phyloP scores from a whole-genome alignment of 352 stramenopile genomes.

The Phytopythium delawarense region DNA sequence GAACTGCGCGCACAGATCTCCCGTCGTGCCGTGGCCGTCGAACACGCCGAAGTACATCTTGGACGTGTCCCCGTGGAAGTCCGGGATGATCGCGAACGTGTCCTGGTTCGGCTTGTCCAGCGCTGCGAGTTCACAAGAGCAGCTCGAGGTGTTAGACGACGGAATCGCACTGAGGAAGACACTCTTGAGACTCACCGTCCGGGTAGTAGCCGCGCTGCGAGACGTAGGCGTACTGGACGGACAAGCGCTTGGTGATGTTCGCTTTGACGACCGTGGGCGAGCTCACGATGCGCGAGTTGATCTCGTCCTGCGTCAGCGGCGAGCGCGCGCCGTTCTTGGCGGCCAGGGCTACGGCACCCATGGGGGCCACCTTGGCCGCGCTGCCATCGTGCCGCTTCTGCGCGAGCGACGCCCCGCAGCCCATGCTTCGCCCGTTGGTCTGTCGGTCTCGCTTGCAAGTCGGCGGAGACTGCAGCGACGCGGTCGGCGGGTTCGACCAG shows the following conservation, averaged over 20 bases:
- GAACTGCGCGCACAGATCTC: slow-evolving; percentile 80
- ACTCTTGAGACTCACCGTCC: slow-evolving; percentile 41
- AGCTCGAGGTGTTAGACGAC: slow-evolving; percentile 1
- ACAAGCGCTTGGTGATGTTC: slow-evolving; percentile 61
- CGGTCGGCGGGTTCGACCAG: not conserved
- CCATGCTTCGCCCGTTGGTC: slow-evolving; percentile 26
- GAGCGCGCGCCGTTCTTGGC: slow-evolving; percentile 45
- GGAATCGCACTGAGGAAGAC: not conserved
- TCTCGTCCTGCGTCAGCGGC: slow-evolving; percentile 78
- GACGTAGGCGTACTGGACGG: slow-evolving; percentile 89
- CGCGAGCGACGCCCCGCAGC: slow-evolving; percentile 62
- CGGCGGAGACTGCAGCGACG: not conserved
- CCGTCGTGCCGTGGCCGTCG: slow-evolving; percentile 82
- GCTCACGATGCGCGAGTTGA: slow-evolving; percentile 81
- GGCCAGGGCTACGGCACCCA: slow-evolving; percentile 9
- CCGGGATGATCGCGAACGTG: slow-evolving; percentile 82
- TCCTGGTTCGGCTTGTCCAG: slow-evolving; percentile 98
- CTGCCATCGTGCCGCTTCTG: slow-evolving; percentile 30
- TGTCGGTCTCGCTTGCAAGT: not conserved
- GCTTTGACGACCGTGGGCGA: slow-evolving; percentile 59
- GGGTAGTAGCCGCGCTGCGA: slow-evolving; percentile 94
- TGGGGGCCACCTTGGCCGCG: slow-evolving; percentile 37
- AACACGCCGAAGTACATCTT: slow-evolving; percentile 90
- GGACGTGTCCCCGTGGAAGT: slow-evolving; percentile 65
- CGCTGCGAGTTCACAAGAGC: slow-evolving; percentile 22